phyloP scores from a whole-genome alignment of 805 yeast species.

The Cyberlindnera nakhonratchasimensis region DNA sequence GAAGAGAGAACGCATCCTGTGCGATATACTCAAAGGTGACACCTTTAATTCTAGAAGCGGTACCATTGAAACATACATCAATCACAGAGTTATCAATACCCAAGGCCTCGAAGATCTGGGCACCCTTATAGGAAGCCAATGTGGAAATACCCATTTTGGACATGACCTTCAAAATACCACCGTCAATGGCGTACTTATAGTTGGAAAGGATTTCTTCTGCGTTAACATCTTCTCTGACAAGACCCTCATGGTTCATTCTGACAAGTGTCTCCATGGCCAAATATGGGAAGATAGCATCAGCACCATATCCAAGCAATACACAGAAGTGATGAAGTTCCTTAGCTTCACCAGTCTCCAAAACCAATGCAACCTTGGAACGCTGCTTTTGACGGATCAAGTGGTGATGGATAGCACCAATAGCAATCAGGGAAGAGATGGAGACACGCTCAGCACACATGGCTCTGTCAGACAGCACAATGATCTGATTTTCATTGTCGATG shows the following conservation, averaged over 20 bases:
- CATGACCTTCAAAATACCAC: conserved; percentile 95
- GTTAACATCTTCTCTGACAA: conserved; percentile 55
- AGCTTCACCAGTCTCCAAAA: conserved; percentile 94
- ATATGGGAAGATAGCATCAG: conserved; percentile 93
- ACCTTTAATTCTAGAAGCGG: conserved; percentile 96
- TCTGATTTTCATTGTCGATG: conserved; percentile 68
- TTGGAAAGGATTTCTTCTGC: conserved; percentile 65
- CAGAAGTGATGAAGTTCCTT: conserved; percentile 96
- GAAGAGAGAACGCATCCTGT: conserved; percentile 92
- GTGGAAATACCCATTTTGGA: conserved; percentile 99
- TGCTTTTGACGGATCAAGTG: conserved; percentile 93
- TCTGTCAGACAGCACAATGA: conserved; percentile 76
- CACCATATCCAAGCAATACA: conserved; percentile 94
- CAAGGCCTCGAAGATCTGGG: conserved; percentile 95
- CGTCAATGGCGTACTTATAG: conserved; percentile 81
- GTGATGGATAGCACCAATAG: conserved; percentile 97
- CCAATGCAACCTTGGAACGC: conserved; percentile 89
- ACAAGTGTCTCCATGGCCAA: conserved; percentile 85
- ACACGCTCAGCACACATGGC: conserved; percentile 57
- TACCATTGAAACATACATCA: conserved; percentile 94
- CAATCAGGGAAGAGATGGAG: conserved; percentile 82
- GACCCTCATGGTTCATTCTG: conserved; percentile 77
- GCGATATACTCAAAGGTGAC: conserved; percentile 93
- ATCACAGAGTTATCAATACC: conserved; percentile 95
- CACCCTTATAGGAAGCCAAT: conserved; percentile 97